Base-by-base conservation (phyloP, 2,329 filamentous ascomycete genomes). In the Pseudogymnoascus sp. region DNA sequence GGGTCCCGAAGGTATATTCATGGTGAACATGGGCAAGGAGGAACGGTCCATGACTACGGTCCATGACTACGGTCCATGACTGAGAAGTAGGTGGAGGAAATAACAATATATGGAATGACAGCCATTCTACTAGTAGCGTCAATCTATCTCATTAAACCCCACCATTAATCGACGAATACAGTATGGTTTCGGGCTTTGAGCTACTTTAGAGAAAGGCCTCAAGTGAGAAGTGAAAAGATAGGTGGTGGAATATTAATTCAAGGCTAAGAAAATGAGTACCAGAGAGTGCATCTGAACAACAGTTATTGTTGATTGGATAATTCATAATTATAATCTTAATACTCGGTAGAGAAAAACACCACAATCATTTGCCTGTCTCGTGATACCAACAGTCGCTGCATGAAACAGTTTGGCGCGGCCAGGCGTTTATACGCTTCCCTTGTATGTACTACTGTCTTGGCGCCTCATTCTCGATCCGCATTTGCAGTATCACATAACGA, bases 391-490 rank as follows among this genome's bases (percentile, higher is more conserved):
- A 57, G 50, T 57, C n/a, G 28, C 26, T 33, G 50, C 26, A 57
- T 57, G 50, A 57, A 57, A 57, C 50, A 57, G 50, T 57, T 57
- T 33, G 50, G 50, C 50, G 50, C 50, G 28, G 50, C 50, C 50
- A 57, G 50, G 50, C 50, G 50, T 57, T 57, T 57, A 57, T 57
- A 57, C 50, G n/a, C 28, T 33, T 57, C 28, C 50, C 50, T 57
- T 57, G 28, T 57, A 57, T 57, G 50, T 57, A 57, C 50, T 57
- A 57, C 50, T 57, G 50, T 57, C 50, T 57, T 57, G 50, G 50
- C 50, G 50, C 50, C 50, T 33, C 50, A 57, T 57, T 57, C 50
- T 57, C 50, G 50, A 57, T 57, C 50, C 28, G 50, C 50, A 57
- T 33, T 33, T 33, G 26, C 50, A 57, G 50, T 57, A 57, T 57